Percentiles rank a stretch among this genome's conserved stretches.
These are phyloP conservation scores for Hirsutella thompsonii DNA, from an alignment of 2,329 filamentous ascomycete genomes.

Conservation along the genomic window DNA sequence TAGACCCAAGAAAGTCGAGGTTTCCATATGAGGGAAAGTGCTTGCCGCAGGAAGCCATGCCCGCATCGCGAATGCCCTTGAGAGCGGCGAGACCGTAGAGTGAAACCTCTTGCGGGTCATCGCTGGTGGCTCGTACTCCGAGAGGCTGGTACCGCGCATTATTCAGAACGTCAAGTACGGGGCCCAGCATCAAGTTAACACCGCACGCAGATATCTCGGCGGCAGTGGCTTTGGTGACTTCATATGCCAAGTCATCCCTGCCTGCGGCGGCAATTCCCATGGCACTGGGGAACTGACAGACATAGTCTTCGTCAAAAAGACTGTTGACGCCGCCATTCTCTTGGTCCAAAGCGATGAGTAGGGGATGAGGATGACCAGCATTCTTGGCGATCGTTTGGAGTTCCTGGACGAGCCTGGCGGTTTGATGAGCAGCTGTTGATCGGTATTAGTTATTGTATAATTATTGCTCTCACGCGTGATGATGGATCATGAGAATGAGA, in stretches of 20 bases:
- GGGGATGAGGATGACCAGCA: conserved; percentile 76
- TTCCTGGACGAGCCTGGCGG: conserved; percentile 76
- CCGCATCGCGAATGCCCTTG: conserved; percentile 85
- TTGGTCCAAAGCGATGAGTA: conserved; percentile 87
- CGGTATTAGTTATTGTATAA: conserved; percentile 11
- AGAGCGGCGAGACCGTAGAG: conserved; percentile 84
- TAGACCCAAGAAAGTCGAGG: conserved; percentile 82
- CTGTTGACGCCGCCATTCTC: conserved; percentile 98
- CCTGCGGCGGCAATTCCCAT: conserved; percentile 96
- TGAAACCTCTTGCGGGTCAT: conserved; percentile 90
- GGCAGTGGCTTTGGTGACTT: conserved; percentile 84
- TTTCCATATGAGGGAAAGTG: conserved; percentile 96
- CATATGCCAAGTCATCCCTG: conserved; percentile 71
- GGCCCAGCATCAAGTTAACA: conserved; percentile 90
- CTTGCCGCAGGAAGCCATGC: conserved; percentile 81
- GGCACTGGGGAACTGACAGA: conserved; percentile 90
- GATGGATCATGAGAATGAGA: not conserved
- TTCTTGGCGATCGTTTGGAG: conserved; percentile 85
- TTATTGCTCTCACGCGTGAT: not conserved
- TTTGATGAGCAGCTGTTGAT: conserved; percentile 70
- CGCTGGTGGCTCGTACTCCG: conserved; percentile 78
- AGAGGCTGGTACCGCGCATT: conserved; percentile 86
- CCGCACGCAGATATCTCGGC: conserved; percentile 87
- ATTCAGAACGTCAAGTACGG: conserved; percentile 84
- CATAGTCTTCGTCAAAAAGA: conserved; percentile 88